A percentile compares a stretch with the other conserved stretches of the same genome.
Conservation (phyloP, 805 yeast genomes). For the Monosporozyma siamensis region DNA sequence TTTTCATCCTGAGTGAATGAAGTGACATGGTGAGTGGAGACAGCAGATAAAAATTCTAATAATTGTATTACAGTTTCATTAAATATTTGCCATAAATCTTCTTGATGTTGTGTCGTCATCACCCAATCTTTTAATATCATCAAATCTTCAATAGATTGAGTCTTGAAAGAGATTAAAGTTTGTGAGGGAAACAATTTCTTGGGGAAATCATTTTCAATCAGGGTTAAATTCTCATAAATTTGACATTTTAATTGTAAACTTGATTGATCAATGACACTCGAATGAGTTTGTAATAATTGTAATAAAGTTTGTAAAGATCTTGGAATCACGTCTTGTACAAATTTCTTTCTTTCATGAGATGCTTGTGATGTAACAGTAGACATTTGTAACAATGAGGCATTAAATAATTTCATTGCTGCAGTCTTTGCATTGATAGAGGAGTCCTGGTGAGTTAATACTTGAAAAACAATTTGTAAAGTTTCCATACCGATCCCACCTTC, state of each 20-base stretch:
- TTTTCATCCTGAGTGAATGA: slow-evolving; percentile 8
- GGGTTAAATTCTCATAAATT: slow-evolving; percentile 18
- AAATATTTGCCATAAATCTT: slow-evolving; percentile 5
- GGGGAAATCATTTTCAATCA: slow-evolving; percentile 19
- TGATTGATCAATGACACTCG: slow-evolving; percentile 2
- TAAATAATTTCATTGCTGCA: slow-evolving; percentile 43
- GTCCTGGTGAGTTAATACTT: slow-evolving; percentile 27
- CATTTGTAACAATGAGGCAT: slow-evolving; percentile 44
- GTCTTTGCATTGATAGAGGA: slow-evolving; percentile 34
- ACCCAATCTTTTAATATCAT: slow-evolving; percentile 5
- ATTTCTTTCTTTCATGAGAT: slow-evolving; percentile 11
- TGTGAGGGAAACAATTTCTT: slow-evolving; percentile 13
- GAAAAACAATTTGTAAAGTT: slow-evolving; percentile 42
- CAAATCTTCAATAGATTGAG: slow-evolving; percentile 13
- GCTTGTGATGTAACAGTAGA: slow-evolving; percentile 23
- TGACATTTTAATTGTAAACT: slow-evolving; percentile 10
- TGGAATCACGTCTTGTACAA: slow-evolving; percentile 14
- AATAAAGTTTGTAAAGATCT: slow-evolving; percentile 12
- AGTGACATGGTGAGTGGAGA: slow-evolving; percentile 7
- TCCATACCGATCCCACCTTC: slow-evolving; percentile 56
- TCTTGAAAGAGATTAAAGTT: slow-evolving; percentile 7
- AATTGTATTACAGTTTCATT: slow-evolving; percentile 17
- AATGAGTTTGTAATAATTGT: slow-evolving; percentile 5
- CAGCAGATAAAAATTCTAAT: slow-evolving; percentile 16
- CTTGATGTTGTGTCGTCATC: not conserved